Percentiles rank a stretch among this genome's conserved stretches.
These are phyloP conservation scores for Claviceps paspali DNA, from an alignment of 2,329 filamentous ascomycete genomes.

Conservation along the genomic window DNA sequence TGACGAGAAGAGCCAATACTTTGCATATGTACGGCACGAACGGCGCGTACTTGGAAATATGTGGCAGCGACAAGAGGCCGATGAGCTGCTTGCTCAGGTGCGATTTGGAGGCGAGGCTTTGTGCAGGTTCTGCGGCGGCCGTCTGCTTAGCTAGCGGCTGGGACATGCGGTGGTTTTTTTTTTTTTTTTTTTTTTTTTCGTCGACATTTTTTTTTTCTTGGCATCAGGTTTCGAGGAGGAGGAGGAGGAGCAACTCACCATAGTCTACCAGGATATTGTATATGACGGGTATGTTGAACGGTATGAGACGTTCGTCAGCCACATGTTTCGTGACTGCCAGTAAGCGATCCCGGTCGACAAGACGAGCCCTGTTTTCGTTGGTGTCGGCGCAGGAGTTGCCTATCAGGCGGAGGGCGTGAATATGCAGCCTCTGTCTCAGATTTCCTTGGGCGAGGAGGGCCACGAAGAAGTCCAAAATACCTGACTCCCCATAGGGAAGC, in stretches of 20 bases:
- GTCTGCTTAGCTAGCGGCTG: background rate
- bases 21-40: slow-evolving; percentile 40
- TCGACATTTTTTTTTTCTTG: no score
- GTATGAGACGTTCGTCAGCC: slow-evolving; percentile 29
- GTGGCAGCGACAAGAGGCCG: slow-evolving; percentile 30
- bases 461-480: slow-evolving; percentile 41
- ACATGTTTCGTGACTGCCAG: slow-evolving; percentile 32
- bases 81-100: slow-evolving; percentile 34
- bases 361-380: slow-evolving; percentile 42
- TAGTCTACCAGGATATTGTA: slow-evolving; percentile 51
- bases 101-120: slow-evolving; percentile 37
- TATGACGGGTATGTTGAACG: slow-evolving; percentile 41
- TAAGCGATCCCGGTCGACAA: slow-evolving; percentile 34
- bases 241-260: slow-evolving; percentile 29
- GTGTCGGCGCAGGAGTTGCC: slow-evolving; percentile 50
- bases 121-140: slow-evolving; percentile 35
- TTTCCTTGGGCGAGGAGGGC: slow-evolving; percentile 24
- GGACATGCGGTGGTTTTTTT: no score
- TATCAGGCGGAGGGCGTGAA: slow-evolving; percentile 40
- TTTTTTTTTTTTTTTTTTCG: no score
- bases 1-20: slow-evolving; percentile 36
- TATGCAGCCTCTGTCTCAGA: slow-evolving; percentile 27
- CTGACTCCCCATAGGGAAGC: slow-evolving; percentile 39
- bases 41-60: slow-evolving; percentile 23
- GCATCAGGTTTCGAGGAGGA: no score